Evolutionary conservation across 495 filamentous ascomycete species (phyloP), one percentile per base, ranked within the genome.

Genomic region (Aspergillus asperescens): DNA sequence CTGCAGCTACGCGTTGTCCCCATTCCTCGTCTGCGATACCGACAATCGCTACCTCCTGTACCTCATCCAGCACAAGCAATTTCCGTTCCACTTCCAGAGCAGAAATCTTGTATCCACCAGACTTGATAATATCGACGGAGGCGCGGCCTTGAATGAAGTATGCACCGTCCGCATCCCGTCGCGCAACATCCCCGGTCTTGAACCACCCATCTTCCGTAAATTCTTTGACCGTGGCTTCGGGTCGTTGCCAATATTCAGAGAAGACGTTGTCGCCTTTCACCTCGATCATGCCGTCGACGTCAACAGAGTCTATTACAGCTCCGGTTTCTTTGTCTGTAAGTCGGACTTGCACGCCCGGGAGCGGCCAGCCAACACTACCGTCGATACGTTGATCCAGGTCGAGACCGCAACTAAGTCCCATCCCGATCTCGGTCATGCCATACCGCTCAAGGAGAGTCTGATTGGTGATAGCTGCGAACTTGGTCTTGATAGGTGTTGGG

Each of bases 371-470:
- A 10, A 75, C 72, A 45, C 72, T 74, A 8, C 72, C 72, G 52
- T 74, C 71, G 27, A 72, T 64, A 8, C 72, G 69, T 31, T 64
- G 59, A 16, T 62, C 57, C 9, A 63, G 39, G 9, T 69, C 67
- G 18, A 74, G 54, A 15, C 71, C 71, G 39, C 71, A 75, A 48
- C 71, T 75, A 15, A 75, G 45, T n/a, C 62, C 72, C 71, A 76
- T 76, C 5, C 71, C 71, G 22, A 74, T 72, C 56, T 76, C 73
- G 1, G 73, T 76, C 73, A 76, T 76, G 4, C 73, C 73, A 31
- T 72, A 76, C 0, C 73, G 65, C 56, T 76, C 73, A 2, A 76
- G 65, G 27, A 76, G 50, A 15, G 59, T 61, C 52, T 76, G 71
- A 23, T 70, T 66, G 0, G 71, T 71, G 37, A 72, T 69, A 23